phyloP scores from a whole-genome alignment of 2,329 filamentous ascomycete species.

The Penicillium capsulatum region DNA sequence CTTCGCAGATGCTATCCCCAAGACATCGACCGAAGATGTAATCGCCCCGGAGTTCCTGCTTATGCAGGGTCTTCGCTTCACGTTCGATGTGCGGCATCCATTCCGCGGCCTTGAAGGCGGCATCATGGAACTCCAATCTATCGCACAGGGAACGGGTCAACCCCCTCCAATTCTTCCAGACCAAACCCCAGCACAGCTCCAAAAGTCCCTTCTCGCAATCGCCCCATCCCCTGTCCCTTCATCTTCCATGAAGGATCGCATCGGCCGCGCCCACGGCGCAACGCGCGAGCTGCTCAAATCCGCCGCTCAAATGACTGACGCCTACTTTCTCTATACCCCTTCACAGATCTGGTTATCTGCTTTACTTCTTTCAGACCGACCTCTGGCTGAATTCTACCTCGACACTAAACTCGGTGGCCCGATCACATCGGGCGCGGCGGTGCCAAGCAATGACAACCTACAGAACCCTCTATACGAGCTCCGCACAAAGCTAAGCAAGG shows the following conservation, averaged over 20 bases:
- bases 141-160: constrained; percentile 57
- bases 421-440: constrained; percentile 11
- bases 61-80: constrained; percentile 87
- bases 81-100: constrained; percentile 87
- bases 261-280: constrained; percentile 63
- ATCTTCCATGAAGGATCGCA: constrained; percentile 42
- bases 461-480: constrained; percentile 29
- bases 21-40: constrained; percentile 73
- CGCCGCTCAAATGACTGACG: constrained; percentile 81
- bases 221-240: constrained; percentile 25
- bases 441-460: constrained; percentile 6
- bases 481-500: constrained; percentile 36
- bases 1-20: constrained; percentile 67
- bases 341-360: constrained; percentile 89
- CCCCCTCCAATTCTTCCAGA: constrained; percentile 27
- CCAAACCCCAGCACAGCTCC: constrained; percentile 31
- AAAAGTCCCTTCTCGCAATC: constrained; percentile 29
- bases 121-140: constrained; percentile 72
- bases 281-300: constrained; percentile 72
- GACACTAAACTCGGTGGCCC: constrained; percentile 40
- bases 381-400: constrained; percentile 44
- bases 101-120: constrained; percentile 83
- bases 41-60: constrained; percentile 89
- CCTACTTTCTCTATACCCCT: constrained; percentile 94
- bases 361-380: constrained; percentile 66